These are phyloP conservation scores for Fonsecaea monophora DNA, from an alignment of 2,329 filamentous ascomycete species.

Conservation along the genomic window DNA sequence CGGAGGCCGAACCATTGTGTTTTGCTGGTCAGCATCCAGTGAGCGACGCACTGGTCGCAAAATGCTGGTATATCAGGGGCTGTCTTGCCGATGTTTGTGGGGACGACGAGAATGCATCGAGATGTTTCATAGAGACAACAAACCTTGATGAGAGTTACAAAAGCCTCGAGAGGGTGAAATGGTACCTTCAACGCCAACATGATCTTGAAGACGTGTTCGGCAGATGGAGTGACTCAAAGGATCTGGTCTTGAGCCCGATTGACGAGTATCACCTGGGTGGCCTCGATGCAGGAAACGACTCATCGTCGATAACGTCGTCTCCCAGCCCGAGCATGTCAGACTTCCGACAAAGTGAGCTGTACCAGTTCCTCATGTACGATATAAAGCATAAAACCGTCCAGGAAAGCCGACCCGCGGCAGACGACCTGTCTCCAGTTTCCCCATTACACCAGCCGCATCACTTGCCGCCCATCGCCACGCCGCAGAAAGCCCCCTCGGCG, in stretches of 20 bases:
- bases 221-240: not conserved
- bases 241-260: not conserved
- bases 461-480: constrained; percentile 3
- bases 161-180: constrained; percentile 18
- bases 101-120: constrained; percentile 13
- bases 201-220: constrained; percentile 5
- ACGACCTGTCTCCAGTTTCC: not conserved
- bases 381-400: not conserved
- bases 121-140: constrained; percentile 21
- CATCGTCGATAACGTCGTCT: not conserved
- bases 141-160: constrained; percentile 20
- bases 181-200: constrained; percentile 4
- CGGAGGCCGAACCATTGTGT: constrained; percentile 22
- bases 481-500: not conserved
- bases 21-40: constrained; percentile 13
- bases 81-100: constrained; percentile 24
- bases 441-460: not conserved
- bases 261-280: not conserved
- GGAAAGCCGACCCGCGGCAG: not conserved
- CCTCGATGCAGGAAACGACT: not conserved
- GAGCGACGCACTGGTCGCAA: constrained; percentile 11
- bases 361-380: not conserved
- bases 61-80: constrained; percentile 28
- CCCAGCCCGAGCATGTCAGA: not conserved
- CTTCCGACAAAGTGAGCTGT: not conserved